Evolutionary conservation across 2,329 filamentous ascomycete genomes (phyloP), one percentile per base, ranked within the genome.

Genomic region (Ceratocystiopsis brevicomis): DNA sequence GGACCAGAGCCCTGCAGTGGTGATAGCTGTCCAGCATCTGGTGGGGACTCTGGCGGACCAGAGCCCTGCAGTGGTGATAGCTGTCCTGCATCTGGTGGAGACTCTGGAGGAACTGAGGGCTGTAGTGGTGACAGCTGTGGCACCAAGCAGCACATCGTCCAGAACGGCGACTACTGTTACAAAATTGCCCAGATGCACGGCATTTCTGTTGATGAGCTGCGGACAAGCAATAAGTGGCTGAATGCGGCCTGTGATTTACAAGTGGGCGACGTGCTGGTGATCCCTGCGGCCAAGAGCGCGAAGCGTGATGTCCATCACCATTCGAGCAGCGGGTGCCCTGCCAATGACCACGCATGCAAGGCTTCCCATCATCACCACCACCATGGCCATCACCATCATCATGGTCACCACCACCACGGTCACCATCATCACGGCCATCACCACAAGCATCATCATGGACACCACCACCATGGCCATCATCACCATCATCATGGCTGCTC

Each of bases 271-370:
- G 18, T 39, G 15, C 44, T 48, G 34, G 45, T 44, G 39, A 40
- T 48, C 32, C 44, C 46, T 9, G 16, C 37, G 5, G 16, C n/a
- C 19, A 25, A 43, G 30, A 12, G 11, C 1, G 37, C 18, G 15
- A 47, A 47, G 45, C 45, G 45, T 37, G 45, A 45, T 21, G 18
- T 40, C 17, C 42, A 43, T 17, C 38, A 44, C 17, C 38, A 44
- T 19, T 25, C 35, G n/a, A 9, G 10, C 25, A 30, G 25, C 25
- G 25, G 25, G 25, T 30, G 25, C 25, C 25, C 25, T 30, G 25
- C 25, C 25, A 30, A 30, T 9, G 25, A 30, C 8, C 25, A 30
- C 25, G 25, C 25, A 30, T 30, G 25, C 25, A 9, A 30, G 25
- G 25, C 25, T 30, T 30, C 25, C 37, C 18, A 14, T 38, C 45